Conservation (phyloP, 1,284 basidiomycete genomes). For the Pascua sp. region DNA sequence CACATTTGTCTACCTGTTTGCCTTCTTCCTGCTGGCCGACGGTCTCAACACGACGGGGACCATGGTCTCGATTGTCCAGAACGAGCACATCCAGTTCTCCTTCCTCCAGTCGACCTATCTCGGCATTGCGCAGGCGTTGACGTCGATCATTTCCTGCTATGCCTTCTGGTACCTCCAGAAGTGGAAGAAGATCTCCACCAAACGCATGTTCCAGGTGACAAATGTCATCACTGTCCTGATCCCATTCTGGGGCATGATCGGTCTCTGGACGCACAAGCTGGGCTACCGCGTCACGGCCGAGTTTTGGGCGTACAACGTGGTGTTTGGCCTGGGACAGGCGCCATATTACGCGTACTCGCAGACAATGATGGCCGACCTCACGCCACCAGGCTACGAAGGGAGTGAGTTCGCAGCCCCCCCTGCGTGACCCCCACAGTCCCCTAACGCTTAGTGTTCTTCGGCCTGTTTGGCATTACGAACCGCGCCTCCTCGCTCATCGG, state of each 20-base stretch:
- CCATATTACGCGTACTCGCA: constrained; percentile 70
- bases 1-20: constrained; percentile 69
- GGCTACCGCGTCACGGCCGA: constrained; percentile 81
- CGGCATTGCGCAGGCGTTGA: constrained; percentile 66
- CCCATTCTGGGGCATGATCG: constrained; percentile 80
- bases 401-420: constrained; percentile 43
- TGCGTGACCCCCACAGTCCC: not conserved
- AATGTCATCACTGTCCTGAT: constrained; percentile 72
- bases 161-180: constrained; percentile 77
- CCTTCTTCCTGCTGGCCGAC: constrained; percentile 65
- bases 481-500: constrained; percentile 76
- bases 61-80: constrained; percentile 54
- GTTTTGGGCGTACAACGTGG: constrained; percentile 62
- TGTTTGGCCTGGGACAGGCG: constrained; percentile 75
- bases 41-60: constrained; percentile 27
- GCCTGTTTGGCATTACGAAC: constrained; percentile 75
- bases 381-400: constrained; percentile 75
- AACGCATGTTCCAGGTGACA: constrained; percentile 61
- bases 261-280: constrained; percentile 69
- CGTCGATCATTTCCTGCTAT: constrained; percentile 57
- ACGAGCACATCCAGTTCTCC: constrained; percentile 67
- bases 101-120: constrained; percentile 75
- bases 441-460: constrained; percentile 60
- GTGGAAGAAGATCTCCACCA: constrained; percentile 61
- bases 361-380: constrained; percentile 60